Evolutionary conservation across 2,329 filamentous ascomycete species (phyloP), one percentile per base, ranked within the genome.

Genomic region (Apiospora saccharicola): DNA sequence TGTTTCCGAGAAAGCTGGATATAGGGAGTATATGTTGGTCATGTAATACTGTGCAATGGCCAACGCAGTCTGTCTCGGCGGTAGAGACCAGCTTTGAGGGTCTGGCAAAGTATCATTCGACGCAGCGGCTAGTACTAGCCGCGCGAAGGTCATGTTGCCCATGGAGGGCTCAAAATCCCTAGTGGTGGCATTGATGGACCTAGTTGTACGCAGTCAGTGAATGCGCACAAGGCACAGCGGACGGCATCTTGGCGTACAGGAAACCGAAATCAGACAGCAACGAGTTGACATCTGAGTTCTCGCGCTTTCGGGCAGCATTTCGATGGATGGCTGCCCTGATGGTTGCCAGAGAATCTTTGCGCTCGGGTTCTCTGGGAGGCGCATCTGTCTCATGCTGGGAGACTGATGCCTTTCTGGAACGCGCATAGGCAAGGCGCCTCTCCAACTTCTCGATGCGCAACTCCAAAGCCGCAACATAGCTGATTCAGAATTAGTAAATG

Each of bases 401-500:
- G 22, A 94, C 86, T 4, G 93, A 93, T 16, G 90, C 91, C 76
- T 94, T 94, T 75, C 93, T 90, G 26, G 90, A 90, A 77, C 90
- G 87, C 70, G 91, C 91, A 82, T 90, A 93, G 46, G 89, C 87
- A 67, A 98, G 88, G 72, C 91, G 91, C 79, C 91, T 92, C 82
- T 98, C 94, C 12, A 98, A 89, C 82, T 93, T 94, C 81, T 98
- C 95, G 76, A 97, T 92, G 72, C 94, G 92, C 22, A 95, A 90
- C 81, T 98, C 96, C n/a, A 99, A 88, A 0, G 96, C 97, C 10
- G 96, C 94, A 64, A 98, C 95, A 86, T 98, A 99, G 83, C 91
- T 93, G 57, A 64, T 22, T 22, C 19, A n/a, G 22, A n/a, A 22
- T 64, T n/a, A 64, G 57, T 72, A 19, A 44, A 24, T 19, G 12